Conservation (phyloP, 2,329 filamentous ascomycete genomes). For the Paecilomyces sp. region DNA sequence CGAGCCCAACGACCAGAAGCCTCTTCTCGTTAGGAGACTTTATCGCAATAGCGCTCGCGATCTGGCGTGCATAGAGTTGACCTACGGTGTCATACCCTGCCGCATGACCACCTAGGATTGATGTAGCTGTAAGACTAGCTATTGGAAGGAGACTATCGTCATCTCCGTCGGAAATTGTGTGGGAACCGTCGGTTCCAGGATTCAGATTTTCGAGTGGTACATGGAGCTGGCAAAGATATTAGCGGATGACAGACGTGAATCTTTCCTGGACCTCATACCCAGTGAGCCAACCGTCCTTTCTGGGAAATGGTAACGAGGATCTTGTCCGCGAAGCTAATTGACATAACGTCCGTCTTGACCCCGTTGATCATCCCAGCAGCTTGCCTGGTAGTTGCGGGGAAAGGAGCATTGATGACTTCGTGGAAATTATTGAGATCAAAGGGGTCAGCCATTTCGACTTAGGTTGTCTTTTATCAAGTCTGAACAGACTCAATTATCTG, state of each 20-base stretch:
- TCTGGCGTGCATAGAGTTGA: constrained; percentile 82
- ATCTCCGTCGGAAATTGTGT: constrained; percentile 32
- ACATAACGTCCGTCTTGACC: constrained; percentile 63
- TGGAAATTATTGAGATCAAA: constrained; percentile 23
- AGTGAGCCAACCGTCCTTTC: constrained; percentile 78
- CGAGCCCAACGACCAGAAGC: constrained; percentile 53
- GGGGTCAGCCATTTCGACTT: constrained; percentile 17
- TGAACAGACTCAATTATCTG: neutral
- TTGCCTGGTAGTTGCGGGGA: constrained; percentile 59
- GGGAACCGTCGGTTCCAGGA: constrained; percentile 27
- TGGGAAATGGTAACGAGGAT: constrained; percentile 87
- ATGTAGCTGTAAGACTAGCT: constrained; percentile 75
- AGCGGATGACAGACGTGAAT: constrained; percentile 4
- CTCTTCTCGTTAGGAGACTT: constrained; percentile 58
- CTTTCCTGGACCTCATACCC: constrained; percentile 53
- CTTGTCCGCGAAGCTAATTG: constrained; percentile 76
- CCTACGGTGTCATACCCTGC: constrained; percentile 74
- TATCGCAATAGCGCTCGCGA: constrained; percentile 71
- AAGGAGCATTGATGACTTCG: constrained; percentile 47
- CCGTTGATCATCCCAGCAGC: constrained; percentile 58
- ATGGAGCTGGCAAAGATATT: constrained; percentile 17
- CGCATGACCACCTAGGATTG: constrained; percentile 75
- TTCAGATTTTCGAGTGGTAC: constrained; percentile 27
- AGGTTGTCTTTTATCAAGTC: neutral
- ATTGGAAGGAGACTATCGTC: constrained; percentile 63